Evolutionary conservation across 441 rosid species (phyloP).

Genomic region (Breynia disticha): DNA sequence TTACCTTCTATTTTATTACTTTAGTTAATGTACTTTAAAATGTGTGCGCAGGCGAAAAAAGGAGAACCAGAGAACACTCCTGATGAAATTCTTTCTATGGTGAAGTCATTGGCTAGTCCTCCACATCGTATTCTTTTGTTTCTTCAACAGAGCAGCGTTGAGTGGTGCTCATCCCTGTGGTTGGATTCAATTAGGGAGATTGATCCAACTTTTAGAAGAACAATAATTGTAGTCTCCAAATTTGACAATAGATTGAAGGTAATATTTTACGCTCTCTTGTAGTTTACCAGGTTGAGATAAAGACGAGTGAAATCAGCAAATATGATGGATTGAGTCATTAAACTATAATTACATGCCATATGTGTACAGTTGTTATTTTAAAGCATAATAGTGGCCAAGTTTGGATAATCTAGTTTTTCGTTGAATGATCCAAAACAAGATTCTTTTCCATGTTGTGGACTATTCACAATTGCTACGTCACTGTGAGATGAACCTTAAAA

Average conservation of each 20-base stretch:
- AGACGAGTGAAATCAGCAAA: not conserved
- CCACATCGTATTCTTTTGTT: conserved; percentile 86
- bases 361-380: no score
- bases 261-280: conserved; percentile 1
- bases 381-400: not conserved
- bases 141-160: conserved; percentile 96
- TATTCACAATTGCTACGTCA: no score
- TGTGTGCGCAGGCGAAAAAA: conserved; percentile 59
- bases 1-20: no score
- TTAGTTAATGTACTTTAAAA: not conserved
- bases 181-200: conserved; percentile 80
- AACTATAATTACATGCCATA: not conserved
- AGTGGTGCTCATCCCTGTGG: conserved; percentile 97
- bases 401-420: conserved; percentile 1
- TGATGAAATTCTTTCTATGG: conserved; percentile 87
- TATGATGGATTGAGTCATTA: not conserved
- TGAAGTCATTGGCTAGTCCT: conserved; percentile 84
- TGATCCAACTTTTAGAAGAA: conserved; percentile 76
- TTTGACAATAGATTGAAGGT: conserved; percentile 97
- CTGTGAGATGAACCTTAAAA: conserved; percentile 2
- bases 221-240: conserved; percentile 83
- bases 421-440: not conserved
- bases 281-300: not conserved
- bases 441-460: not conserved
- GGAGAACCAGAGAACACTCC: conserved; percentile 96